Evolutionary conservation across 164 flowering plant species (phyloP), one percentile per base, ranked within the genome.

Genomic region (Nelumbo lutea): DNA sequence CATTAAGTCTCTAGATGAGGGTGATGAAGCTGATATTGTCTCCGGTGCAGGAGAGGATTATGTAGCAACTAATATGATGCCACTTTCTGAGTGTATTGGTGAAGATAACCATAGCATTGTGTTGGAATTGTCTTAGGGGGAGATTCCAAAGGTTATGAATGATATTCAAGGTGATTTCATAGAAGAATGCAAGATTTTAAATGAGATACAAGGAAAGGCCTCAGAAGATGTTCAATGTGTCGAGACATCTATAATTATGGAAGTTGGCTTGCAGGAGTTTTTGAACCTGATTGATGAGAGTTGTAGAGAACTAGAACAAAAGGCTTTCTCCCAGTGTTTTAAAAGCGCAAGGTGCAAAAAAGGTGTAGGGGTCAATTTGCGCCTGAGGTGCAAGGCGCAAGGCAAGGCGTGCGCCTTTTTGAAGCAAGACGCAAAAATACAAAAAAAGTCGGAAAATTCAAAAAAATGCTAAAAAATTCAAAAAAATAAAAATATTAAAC

Each of bases 241-340:
- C 52, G 85, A 80, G 81, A 83, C 86, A 55, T 95, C 99, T 68
- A 96, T 96, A 2, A 59, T 84, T 8, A 86, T 73, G 65, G 93
- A 97, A 64, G 85, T 88, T 69, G 99, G 99, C 9, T 76, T 95
- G 84, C 91, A 88, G 72, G 91, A 95, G 81, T 72, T 95, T 78
- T 83, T 95, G 42, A 72, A 73, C 55, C 81, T 86, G 39, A 86
- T 95, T 4, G 97, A 95, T 71, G 84, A 83, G 71, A 89, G 27
- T 27, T 0, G 27, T 27, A 27, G 27, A 27, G 27, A 27, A 27
- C 27, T 27, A 27, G 27, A 27, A 27, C 27, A 27, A 27, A 27
- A 27, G 27, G 27, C 27, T 27, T 27, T 27, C 27, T 27, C 27
- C 27, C 27, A 27, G 27, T 27, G 27, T 27, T 27, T 27, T 27